Evolutionary conservation across 2,329 filamentous ascomycete genomes (phyloP).

Genomic region (Mycosphaerella sp.): DNA sequence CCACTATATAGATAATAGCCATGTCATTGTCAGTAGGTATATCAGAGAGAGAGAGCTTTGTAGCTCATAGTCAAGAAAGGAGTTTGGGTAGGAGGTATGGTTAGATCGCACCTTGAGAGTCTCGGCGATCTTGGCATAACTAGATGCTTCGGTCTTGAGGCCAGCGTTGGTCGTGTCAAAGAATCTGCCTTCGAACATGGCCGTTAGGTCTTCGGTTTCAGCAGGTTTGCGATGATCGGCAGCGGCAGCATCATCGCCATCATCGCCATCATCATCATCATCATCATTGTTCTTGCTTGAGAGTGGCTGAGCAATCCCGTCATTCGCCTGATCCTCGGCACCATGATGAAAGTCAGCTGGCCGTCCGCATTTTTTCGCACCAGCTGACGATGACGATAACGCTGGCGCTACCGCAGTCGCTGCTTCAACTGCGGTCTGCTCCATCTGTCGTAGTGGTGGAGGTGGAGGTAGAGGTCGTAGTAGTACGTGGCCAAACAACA

Average conservation of each 20-base stretch:
- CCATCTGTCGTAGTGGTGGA: too few relatives aligned
- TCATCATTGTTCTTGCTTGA: conserved; percentile 11
- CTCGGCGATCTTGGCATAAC: conserved; percentile 60
- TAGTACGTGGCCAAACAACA: conserved; percentile 61
- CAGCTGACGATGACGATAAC: conserved; percentile 7
- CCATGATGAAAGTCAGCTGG: conserved; percentile 5
- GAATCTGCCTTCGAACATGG: conserved; percentile 53
- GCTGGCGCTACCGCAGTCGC: too few relatives aligned
- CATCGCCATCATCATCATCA: conserved; percentile 9
- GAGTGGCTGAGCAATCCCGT: conserved; percentile 8
- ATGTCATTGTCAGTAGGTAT: background rate
- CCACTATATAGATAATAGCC: conserved; percentile 30
- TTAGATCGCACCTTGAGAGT: conserved; percentile 33
- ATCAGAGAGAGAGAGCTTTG: too few relatives aligned
- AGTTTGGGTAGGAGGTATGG: too few relatives aligned
- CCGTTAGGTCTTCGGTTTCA: conserved; percentile 50
- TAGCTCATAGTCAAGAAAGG: too few relatives aligned
- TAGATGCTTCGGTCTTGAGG: conserved; percentile 59
- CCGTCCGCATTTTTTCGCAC: conserved; percentile 17
- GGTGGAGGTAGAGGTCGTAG: too few relatives aligned
- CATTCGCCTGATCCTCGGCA: conserved; percentile 18
- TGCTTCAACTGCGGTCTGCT: too few relatives aligned
- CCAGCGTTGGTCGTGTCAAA: conserved; percentile 80
- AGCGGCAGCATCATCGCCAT: conserved; percentile 7
- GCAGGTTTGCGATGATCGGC: conserved; percentile 28